Conservation (phyloP, 176 grass and related monocot genomes). For the Cymbopogon citratus region DNA sequence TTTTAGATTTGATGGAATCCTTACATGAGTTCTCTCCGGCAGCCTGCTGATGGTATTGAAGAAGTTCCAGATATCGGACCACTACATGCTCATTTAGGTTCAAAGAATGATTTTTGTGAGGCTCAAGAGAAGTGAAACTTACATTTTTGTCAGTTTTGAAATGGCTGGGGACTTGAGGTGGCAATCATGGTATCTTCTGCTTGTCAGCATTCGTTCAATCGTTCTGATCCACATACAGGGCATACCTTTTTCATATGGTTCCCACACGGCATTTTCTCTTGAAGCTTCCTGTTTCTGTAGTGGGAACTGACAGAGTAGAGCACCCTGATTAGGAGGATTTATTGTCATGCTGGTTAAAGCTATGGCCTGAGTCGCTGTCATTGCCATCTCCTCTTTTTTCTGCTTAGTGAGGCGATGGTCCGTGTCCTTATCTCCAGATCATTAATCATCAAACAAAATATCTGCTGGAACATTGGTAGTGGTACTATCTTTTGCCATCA, state of each 20-base stretch:
- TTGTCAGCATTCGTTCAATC: not conserved
- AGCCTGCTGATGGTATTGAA: constrained; percentile 77
- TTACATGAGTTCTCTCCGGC: not conserved
- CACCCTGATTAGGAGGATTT: not conserved
- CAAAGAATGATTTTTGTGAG: constrained; percentile 1
- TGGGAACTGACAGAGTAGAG: not conserved
- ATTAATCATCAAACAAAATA: not conserved
- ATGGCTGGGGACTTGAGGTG: not conserved
- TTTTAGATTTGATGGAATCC: not conserved
- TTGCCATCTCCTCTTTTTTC: not conserved
- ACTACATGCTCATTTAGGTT: constrained; percentile 27
- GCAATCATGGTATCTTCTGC: not conserved
- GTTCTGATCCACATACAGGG: not conserved
- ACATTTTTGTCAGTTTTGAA: not conserved
- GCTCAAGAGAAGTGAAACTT: not conserved
- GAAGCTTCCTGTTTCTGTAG: not conserved
- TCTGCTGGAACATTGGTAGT: not conserved
- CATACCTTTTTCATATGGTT: not conserved
- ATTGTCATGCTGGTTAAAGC: constrained; percentile 2
- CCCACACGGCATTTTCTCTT: not conserved
- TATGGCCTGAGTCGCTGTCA: not conserved
- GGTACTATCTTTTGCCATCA: not conserved
- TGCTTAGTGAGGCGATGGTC: not conserved
- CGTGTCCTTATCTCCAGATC: not conserved
- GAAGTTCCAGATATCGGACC: constrained; percentile 69